Evolutionary conservation across 2,329 filamentous ascomycete genomes (phyloP).

Genomic region (Exutisphaerella laricina): DNA sequence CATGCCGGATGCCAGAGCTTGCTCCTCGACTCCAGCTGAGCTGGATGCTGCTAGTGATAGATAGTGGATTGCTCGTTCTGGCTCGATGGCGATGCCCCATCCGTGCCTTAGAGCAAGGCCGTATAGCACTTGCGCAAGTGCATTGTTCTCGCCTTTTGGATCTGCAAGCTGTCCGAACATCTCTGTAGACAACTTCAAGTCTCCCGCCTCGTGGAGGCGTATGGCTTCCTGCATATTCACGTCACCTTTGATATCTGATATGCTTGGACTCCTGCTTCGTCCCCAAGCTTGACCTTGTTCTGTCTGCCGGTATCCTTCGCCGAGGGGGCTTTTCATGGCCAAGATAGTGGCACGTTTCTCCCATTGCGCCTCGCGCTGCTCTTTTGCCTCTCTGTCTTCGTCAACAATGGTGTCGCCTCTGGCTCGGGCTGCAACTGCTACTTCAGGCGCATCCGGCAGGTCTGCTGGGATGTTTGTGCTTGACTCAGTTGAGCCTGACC

Average conservation of each 20-base stretch:
- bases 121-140: slow-evolving; percentile 91
- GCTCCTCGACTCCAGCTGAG: slow-evolving; percentile 76
- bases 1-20: slow-evolving; percentile 78
- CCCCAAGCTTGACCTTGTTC: slow-evolving; percentile 5
- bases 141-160: slow-evolving; percentile 79
- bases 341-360: slow-evolving; percentile 89
- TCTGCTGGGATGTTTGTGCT: slow-evolving; percentile 73
- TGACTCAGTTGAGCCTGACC: slow-evolving; percentile 49
- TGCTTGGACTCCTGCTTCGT: slow-evolving; percentile 32
- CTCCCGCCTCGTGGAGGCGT: slow-evolving; percentile 77
- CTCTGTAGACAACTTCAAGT: slow-evolving; percentile 71
- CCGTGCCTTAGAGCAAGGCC: slow-evolving; percentile 90
- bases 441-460: slow-evolving; percentile 73
- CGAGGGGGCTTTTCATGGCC: slow-evolving; percentile 51
- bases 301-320: slow-evolving; percentile 28
- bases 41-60: slow-evolving; percentile 86
- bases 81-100: slow-evolving; percentile 77
- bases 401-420: slow-evolving; percentile 25
- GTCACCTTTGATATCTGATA: slow-evolving; percentile 37
- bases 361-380: slow-evolving; percentile 69
- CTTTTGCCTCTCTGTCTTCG: slow-evolving; percentile 34
- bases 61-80: slow-evolving; percentile 69
- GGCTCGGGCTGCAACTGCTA: slow-evolving; percentile 40
- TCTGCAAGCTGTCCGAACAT: slow-evolving; percentile 83
- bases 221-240: slow-evolving; percentile 91